Conservation (phyloP, 495 filamentous ascomycete species). For the Apodospora peruviana region DNA sequence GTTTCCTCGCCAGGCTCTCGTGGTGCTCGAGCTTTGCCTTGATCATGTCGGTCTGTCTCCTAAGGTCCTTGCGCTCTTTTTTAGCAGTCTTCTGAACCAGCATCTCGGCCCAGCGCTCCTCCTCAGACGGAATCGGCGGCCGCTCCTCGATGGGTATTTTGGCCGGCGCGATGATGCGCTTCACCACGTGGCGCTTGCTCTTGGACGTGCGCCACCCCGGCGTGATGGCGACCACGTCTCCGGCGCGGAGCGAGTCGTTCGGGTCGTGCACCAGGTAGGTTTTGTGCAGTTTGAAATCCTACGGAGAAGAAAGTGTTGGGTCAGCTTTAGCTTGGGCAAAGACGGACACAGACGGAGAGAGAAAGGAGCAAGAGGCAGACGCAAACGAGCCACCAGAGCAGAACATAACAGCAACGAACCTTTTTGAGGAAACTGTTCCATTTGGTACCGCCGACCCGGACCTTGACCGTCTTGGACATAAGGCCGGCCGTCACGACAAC, state of each 20-base stretch:
- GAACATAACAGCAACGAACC: constrained; percentile 24
- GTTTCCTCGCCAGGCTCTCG: constrained; percentile 7
- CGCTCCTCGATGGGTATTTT: constrained; percentile 56
- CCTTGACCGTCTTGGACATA: constrained; percentile 68
- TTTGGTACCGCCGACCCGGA: constrained; percentile 52
- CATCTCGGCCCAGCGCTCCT: constrained; percentile 51
- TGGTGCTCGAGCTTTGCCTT: constrained; percentile 10
- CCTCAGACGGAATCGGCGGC: constrained; percentile 57
- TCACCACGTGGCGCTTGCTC: constrained; percentile 69
- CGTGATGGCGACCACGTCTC: constrained; percentile 76
- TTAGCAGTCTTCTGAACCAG: constrained; percentile 46
- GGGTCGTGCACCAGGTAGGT: constrained; percentile 70
- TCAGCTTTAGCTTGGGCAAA: not conserved
- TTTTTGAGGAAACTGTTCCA: constrained; percentile 59
- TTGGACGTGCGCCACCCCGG: constrained; percentile 59
- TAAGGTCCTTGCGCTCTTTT: constrained; percentile 37
- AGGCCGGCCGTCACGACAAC: constrained; percentile 65
- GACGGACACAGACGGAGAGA: not conserved
- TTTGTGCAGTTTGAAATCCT: constrained; percentile 45
- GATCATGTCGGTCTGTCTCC: constrained; percentile 1
- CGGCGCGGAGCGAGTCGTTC: constrained; percentile 61
- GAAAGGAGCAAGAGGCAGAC: not conserved
- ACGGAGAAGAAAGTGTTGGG: constrained; percentile 4
- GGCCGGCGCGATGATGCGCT: constrained; percentile 66
- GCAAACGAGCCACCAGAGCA: not conserved